Evolutionary conservation across 2,329 filamentous ascomycete species (phyloP), one percentile per base, ranked within the genome.

Genomic region (Ascochyta lentis): DNA sequence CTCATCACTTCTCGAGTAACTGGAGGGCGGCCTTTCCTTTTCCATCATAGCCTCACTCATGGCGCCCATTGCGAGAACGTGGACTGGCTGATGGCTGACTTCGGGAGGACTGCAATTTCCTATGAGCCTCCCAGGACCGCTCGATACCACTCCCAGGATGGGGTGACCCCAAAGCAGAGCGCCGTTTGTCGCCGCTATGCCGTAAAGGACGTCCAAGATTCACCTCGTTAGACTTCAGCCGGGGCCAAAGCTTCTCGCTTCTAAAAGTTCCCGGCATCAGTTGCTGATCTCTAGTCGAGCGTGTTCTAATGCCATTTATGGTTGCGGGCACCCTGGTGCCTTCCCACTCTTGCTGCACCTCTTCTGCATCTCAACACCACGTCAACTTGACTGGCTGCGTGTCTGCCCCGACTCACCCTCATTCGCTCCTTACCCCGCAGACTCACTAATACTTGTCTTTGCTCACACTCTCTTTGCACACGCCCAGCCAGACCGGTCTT

Each of bases 21-120:
- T 60, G 52, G 58, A 41, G 47, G 31, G 34, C 47, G 38, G 34
- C 43, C 34, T 48, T 56, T 57, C 60, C 55, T 44, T 54, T 59
- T 43, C n/a, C 48, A 49, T 49, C 42, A 51, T 56, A 58, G 56
- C 46, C 49, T 59, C 58, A 37, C 47, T 57, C 49, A 49, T 49
- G 44, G 24, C 33, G 46, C 37, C 33, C 46, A 37, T 45, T 26
- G 46, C 41, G 35, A 49, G 33, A 62, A 58, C 43, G 58, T 59
- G 49, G 61, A 58, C 54, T 58, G 61, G 48, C 34, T 41, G 39
- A 49, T 62, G 62, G 67, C 42, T 43, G 48, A 19, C 31, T 26
- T 44, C 3, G 68, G 64, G 61, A 61, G 58, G 56, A 58, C 43
- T 54, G 65, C 59, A 75, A 74, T 74, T 62, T 72, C 71, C 61